Base-by-base conservation (phyloP, 495 filamentous ascomycete genomes). In the Lasiosphaeriaceae sp. region DNA sequence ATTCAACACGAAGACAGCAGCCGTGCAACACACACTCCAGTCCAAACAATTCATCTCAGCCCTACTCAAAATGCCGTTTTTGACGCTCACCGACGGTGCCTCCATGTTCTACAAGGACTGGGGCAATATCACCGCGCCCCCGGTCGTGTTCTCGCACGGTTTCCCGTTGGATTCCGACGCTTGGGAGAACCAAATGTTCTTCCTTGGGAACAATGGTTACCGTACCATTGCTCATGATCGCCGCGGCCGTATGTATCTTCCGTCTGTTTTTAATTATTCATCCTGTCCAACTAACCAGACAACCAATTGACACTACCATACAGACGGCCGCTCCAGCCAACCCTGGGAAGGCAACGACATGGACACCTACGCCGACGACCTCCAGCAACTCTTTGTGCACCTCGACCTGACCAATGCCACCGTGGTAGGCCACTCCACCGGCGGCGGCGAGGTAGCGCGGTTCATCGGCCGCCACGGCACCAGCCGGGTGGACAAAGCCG, bases 41-140 rank as follows among this genome's bases (percentile, higher is more conserved):
- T 31, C 26, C 26, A 3, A n/a, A n/a, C 26, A 31, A 31, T 9
- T 31, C 26, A 31, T 9, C 4, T 9, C 26, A 31, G 9, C 26
- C 4, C 26, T 31, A 3, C 26, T 4, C 3, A 31, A 31, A 41
- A 66, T 66, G 64, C 64, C 65, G n/a, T 61, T 55, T 48, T 35
- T 65, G 11, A 61, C 59, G n/a, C 61, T 61, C 47, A 57, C 47
- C 57, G 72, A 77, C 54, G 66, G 68, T 47, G 66, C 65, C 26
- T 51, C 67, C 58, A 61, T 77, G 37, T 74, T 61, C 59, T 77
- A 74, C 62, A 74, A 77, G 51, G 69, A 74, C 49, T 74, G 72
- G 72, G 71, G 74, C 52, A 71, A 72, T 59, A 59, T 63, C 4
- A 50, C 61, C 6, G 72, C 71, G 11, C 23, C 35, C 1, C 56